Evolutionary conservation across 1,139 yeast genomes (phyloP).

Genomic region (Hansenula anomala): DNA sequence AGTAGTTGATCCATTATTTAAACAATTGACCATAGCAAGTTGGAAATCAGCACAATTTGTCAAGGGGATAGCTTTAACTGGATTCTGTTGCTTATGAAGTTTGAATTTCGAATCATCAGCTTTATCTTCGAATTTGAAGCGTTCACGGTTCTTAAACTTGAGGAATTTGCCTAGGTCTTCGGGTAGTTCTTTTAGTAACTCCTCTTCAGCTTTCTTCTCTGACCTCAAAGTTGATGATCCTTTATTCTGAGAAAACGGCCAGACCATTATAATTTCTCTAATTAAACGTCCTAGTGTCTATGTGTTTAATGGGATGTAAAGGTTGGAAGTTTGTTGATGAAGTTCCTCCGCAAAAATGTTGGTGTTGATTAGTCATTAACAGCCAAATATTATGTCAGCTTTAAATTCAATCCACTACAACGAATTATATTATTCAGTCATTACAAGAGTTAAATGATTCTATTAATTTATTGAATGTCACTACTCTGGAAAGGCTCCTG

Average conservation of each 20-base stretch:
- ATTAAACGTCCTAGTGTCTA: too few species aligned
- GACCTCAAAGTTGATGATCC: not conserved
- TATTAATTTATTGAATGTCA: too few species aligned
- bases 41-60: constrained; percentile 23
- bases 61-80: not conserved
- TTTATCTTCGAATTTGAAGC: not conserved
- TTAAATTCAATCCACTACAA: too few species aligned
- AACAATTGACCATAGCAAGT: constrained; percentile 16
- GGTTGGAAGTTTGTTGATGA: too few species aligned
- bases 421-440: too few species aligned
- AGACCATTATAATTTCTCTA: not conserved
- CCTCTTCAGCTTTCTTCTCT: not conserved
- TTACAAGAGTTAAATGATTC: too few species aligned
- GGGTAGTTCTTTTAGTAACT: not conserved
- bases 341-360: too few species aligned
- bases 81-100: not conserved
- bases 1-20: constrained; percentile 16
- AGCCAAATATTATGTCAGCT: too few species aligned
- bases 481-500: constrained; percentile 1
- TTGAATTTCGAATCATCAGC: not conserved
- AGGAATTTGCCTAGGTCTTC: not conserved
- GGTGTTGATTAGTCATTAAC: too few species aligned
- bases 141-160: not conserved
- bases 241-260: not conserved
- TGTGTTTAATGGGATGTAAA: too few species aligned